phyloP scores from a whole-genome alignment of 2,329 filamentous ascomycete genomes.

The Scedosporium boydii region DNA sequence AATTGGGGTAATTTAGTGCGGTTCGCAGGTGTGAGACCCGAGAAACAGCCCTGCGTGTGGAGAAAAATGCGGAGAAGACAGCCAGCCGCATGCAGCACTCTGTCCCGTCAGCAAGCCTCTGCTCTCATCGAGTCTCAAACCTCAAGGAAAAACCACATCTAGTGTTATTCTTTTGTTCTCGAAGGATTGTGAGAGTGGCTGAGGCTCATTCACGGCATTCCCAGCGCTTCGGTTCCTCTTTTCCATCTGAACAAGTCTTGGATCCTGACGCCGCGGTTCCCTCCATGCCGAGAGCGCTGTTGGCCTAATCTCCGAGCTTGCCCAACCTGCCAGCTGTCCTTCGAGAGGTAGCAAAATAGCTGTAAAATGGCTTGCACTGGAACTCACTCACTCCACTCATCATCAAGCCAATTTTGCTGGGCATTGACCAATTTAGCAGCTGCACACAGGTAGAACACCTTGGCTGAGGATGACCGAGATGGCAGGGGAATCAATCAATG shows the following conservation, averaged over 20 bases:
- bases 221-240: too few relatives aligned
- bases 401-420: background rate
- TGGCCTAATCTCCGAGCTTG: background rate
- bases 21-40: too few relatives aligned
- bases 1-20: background rate
- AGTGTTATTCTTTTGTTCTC: background rate
- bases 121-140: too few relatives aligned
- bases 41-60: background rate
- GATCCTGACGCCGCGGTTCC: background rate
- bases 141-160: too few relatives aligned
- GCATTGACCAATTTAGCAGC: too few relatives aligned
- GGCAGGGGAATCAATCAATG: too few relatives aligned
- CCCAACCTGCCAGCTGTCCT: background rate
- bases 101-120: too few relatives aligned
- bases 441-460: too few relatives aligned
- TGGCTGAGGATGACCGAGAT: too few relatives aligned
- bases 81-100: background rate
- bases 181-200: background rate
- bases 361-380: background rate
- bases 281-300: background rate
- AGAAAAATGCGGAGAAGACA: constrained; percentile 1
- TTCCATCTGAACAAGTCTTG: background rate
- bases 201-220: background rate
- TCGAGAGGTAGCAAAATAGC: background rate
- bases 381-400: background rate